phyloP scores from a whole-genome alignment of 371 early-diverging fungal genomes.

The Blakeslea trispora region DNA sequence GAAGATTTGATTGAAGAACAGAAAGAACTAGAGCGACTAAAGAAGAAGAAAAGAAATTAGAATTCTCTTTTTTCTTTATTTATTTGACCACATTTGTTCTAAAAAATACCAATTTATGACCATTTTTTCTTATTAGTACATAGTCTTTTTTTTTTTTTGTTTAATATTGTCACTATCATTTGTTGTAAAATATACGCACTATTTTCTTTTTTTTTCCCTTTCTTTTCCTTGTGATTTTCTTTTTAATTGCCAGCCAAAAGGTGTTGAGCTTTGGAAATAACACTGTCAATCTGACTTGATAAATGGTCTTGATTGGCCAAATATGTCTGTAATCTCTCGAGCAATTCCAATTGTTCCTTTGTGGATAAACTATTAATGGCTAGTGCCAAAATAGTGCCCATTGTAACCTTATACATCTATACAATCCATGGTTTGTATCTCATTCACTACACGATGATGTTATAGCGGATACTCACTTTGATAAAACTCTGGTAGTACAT shows the following conservation, averaged over 20 bases:
- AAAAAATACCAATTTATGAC: background rate
- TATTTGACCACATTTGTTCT: background rate
- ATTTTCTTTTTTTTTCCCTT: too few relatives aligned
- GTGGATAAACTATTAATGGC: constrained; percentile 53
- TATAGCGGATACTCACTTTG: constrained; percentile 45
- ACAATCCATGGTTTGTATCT: background rate
- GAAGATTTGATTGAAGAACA: constrained; percentile 57
- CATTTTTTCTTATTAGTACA: background rate
- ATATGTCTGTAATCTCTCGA: constrained; percentile 59
- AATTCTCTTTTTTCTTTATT: too few relatives aligned
- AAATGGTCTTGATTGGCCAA: constrained; percentile 57
- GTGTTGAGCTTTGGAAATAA: constrained; percentile 29
- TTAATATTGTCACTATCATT: too few relatives aligned
- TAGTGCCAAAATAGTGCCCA: constrained; percentile 56
- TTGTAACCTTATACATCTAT: constrained; percentile 54
- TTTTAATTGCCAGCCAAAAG: constrained; percentile 17
- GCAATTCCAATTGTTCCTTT: constrained; percentile 60
- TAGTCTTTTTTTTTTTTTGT: constrained; percentile 1
- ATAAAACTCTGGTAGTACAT: constrained; percentile 92
- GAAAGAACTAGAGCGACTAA: constrained; percentile 67
- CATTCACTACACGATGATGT: background rate
- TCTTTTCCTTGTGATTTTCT: too few relatives aligned
- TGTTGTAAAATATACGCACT: too few relatives aligned
- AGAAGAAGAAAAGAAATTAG: constrained; percentile 39
- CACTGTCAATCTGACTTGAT: constrained; percentile 25